A percentile compares a stretch with the other conserved stretches of the same genome.
phyloP scores from a whole-genome alignment of 306 rosid genomes.

The Cercis canadensis region DNA sequence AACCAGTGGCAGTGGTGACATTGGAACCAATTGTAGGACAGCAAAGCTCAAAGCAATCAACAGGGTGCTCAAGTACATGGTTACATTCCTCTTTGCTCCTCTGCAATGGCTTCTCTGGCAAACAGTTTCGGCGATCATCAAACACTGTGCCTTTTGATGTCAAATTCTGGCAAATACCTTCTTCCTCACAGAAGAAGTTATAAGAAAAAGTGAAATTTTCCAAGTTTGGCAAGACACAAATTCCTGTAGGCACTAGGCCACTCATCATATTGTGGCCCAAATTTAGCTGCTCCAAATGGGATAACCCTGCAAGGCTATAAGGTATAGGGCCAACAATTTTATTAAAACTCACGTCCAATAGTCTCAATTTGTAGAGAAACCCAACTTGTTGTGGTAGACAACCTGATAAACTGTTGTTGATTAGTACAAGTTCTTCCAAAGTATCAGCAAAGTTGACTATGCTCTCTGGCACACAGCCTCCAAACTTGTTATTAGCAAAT shows the following conservation, averaged over 20 bases:
- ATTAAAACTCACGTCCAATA: conserved; percentile 81
- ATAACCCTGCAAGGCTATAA: conserved; percentile 77
- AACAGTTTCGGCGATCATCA: conserved; percentile 75
- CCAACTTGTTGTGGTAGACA: conserved; percentile 90
- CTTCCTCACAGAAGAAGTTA: conserved; percentile 88
- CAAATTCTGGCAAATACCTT: conserved; percentile 67
- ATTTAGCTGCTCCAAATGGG: conserved; percentile 79
- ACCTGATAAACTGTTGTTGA: conserved; percentile 75
- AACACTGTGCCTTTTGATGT: conserved; percentile 51
- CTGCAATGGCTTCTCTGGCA: conserved; percentile 67
- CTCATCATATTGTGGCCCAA: conserved; percentile 68
- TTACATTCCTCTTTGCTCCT: conserved; percentile 66
- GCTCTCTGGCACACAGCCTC: conserved; percentile 75
- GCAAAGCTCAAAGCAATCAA: conserved; percentile 56
- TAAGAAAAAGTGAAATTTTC: conserved; percentile 72
- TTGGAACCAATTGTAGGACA: conserved; percentile 40
- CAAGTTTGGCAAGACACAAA: conserved; percentile 76
- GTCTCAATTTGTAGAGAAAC: conserved; percentile 75
- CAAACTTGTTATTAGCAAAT: conserved; percentile 81
- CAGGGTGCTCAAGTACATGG: conserved; percentile 54
- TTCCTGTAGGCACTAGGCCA: conserved; percentile 68
- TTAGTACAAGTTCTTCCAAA: conserved; percentile 75
- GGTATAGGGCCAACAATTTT: conserved; percentile 77
- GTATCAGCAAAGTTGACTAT: conserved; percentile 63
- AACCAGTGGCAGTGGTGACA: conserved; percentile 25